phyloP scores from a whole-genome alignment of 1,139 yeast species.

The Scheffersomyces parashehatae region DNA sequence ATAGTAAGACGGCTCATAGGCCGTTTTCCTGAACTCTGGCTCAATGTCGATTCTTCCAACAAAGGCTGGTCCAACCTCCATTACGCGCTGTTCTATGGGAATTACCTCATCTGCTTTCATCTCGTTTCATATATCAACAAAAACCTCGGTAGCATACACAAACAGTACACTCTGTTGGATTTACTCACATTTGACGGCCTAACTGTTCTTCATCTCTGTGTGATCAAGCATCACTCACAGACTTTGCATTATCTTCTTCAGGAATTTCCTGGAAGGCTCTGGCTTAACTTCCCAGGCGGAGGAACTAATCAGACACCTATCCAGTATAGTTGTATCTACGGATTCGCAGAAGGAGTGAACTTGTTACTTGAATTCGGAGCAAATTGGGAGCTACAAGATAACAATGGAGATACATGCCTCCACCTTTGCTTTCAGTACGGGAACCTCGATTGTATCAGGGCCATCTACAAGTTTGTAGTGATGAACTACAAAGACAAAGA shows the following conservation, averaged over 20 bases:
- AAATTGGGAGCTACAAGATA: slow-evolving; percentile 59
- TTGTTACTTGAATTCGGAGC: slow-evolving; percentile 82
- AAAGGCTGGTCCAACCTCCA: slow-evolving; percentile 92
- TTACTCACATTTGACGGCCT: slow-evolving; percentile 62
- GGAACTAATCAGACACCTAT: slow-evolving; percentile 63
- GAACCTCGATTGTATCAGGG: slow-evolving; percentile 60
- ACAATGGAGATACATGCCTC: slow-evolving; percentile 70
- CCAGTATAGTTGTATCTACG: slow-evolving; percentile 69
- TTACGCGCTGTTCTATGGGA: slow-evolving; percentile 81
- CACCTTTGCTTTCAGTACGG: slow-evolving; percentile 85
- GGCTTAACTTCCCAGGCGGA: slow-evolving; percentile 56
- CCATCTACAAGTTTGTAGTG: slow-evolving; percentile 46
- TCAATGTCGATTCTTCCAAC: slow-evolving; percentile 62
- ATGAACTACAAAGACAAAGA: slow-evolving; percentile 18
- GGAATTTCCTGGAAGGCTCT: slow-evolving; percentile 70
- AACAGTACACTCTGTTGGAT: slow-evolving; percentile 26
- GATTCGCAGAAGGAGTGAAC: slow-evolving; percentile 69
- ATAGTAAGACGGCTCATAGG: slow-evolving; percentile 71
- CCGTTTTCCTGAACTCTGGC: slow-evolving; percentile 75
- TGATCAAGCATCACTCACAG: slow-evolving; percentile 66
- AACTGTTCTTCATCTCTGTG: slow-evolving; percentile 77
- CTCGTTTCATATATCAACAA: slow-evolving; percentile 39
- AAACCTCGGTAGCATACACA: slow-evolving; percentile 15
- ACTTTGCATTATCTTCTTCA: slow-evolving; percentile 80
- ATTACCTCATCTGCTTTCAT: slow-evolving; percentile 73